Evolutionary conservation across 176 grass and related monocot species (phyloP).

Genomic region (Paspalum notatum): DNA sequence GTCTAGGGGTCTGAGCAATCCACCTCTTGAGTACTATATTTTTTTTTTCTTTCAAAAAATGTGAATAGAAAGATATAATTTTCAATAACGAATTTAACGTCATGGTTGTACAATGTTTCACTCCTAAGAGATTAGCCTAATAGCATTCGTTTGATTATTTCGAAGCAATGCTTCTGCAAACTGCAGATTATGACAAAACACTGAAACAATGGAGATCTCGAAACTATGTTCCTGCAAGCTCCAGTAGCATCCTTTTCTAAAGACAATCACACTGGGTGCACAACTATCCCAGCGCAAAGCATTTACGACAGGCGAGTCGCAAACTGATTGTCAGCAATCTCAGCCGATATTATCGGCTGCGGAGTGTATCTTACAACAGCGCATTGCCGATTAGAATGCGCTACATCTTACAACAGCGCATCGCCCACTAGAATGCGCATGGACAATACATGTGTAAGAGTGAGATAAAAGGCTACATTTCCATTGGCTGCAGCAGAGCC

Average conservation of each 20-base stretch:
- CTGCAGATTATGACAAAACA: background rate
- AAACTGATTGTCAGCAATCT: background rate
- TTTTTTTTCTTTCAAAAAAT: too few species aligned
- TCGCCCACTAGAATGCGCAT: background rate
- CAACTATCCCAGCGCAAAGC: background rate
- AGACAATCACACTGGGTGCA: background rate
- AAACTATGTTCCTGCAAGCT: background rate
- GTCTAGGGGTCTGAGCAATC: background rate
- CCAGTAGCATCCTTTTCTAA: background rate
- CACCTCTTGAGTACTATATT: too few species aligned
- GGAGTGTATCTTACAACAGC: background rate
- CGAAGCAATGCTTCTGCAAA: background rate
- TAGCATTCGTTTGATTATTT: background rate
- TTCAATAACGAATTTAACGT: too few species aligned
- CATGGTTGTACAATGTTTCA: too few species aligned
- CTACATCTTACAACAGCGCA: background rate
- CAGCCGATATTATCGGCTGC: background rate
- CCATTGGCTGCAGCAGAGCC: slow-evolving; percentile 47
- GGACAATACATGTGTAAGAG: background rate
- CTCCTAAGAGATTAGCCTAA: background rate
- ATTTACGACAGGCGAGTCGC: background rate
- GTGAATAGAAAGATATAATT: too few species aligned
- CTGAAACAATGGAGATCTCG: background rate
- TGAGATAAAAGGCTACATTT: slow-evolving; percentile 33
- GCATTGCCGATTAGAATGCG: background rate